Base-by-base conservation (phyloP, 768 basidiomycete species). In the Lentinula detonsa region DNA sequence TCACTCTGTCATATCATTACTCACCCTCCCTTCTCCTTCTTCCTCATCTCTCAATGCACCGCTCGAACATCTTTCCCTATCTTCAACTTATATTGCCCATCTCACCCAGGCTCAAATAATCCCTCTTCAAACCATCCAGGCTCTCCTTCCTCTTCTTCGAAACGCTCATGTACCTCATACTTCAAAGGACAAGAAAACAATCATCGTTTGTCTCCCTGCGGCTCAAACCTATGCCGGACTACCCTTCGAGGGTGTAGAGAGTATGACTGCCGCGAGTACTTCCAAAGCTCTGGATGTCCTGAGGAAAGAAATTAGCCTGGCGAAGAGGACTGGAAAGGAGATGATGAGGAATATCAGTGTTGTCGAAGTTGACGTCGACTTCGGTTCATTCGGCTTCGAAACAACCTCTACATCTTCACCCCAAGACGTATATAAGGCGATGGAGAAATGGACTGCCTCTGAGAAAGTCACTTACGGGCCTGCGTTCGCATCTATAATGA, bases 251-350 rank as follows among this genome's bases (percentile, higher is more conserved):
- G 75, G 81, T 6, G 83, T 87, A 45, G 84, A 85, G 61, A 83
- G 90, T 10, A 93, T 94, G 88, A 85, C 83, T 63, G 85, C 88
- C 34, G 86, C 85, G 4, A 84, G 85, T 54, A 91, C 87, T 15
- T 75, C 88, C 21, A 85, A 87, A 48, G 92, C 79, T 0, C 77
- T 83, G 11, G 88, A 92, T 62, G 82, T 93, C 23, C 81, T 93
- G 33, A 82, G 90, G 16, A 76, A 90, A 21, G 92, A 93, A 74
- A 79, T 90, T 61, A 78, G 78, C 37, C 73, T 83, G 9, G 83
- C 88, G 28, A 28, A 28, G 37, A 39, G 37, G 13, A 39, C 37
- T 8, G 37, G 37, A 6, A 39, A 39, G 37, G 37, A 39, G 37
- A 39, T 39, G 37, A 85, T 89, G 77, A 81, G 78, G 68, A 85